Base-by-base conservation (phyloP, 768 basidiomycete genomes). In the Boletus subparvulus region DNA sequence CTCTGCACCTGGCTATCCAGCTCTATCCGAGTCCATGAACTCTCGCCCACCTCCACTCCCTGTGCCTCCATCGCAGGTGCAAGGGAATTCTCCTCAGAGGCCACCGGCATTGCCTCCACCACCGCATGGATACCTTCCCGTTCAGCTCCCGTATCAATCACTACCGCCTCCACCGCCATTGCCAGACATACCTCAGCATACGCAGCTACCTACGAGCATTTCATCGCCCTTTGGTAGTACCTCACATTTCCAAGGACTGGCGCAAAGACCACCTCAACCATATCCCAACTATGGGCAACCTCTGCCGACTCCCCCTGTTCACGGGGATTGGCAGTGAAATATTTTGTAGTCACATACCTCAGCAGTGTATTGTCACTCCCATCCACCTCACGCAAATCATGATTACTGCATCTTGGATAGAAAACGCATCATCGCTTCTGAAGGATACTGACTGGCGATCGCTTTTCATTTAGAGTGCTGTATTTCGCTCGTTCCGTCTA, bases 51-150 rank as follows among this genome's bases (percentile, higher is more conserved):
- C 66, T 36, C 67, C 68, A 21, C 64, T 72, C 13, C 69, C 71
- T 21, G 54, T 63, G 16, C 74, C 71, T 47, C 57, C 70, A 19
- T 56, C 43, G 16, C 73, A 65, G 42, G 41, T 56, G 50, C 61
- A 66, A 58, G 63, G 59, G 30, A 66, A 59, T 43, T 58, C 68
- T 12, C 63, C 73, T 12, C 69, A 76, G n/a, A 71, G 81, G 47
- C 78, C 76, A 37, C 74, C 80, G 9, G 77, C 79, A 61, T 73
- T 87, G 21, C 84, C 83, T 50, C 78, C 78, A 33, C 81, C 78
- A 26, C 83, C 79, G 13, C 60, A 74, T 24, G 73, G 71, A 52
- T 78, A 79, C 52, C 75, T 76, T 47, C 72, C 76, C 50, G 54
- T 73, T n/a, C 79, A 80, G 24, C 71, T 75, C 19, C 67, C 72